A percentile compares a stretch with the other conserved stretches of the same genome.
Conservation (phyloP, 2,329 filamentous ascomycete genomes). For the Fusarium papillatum region DNA sequence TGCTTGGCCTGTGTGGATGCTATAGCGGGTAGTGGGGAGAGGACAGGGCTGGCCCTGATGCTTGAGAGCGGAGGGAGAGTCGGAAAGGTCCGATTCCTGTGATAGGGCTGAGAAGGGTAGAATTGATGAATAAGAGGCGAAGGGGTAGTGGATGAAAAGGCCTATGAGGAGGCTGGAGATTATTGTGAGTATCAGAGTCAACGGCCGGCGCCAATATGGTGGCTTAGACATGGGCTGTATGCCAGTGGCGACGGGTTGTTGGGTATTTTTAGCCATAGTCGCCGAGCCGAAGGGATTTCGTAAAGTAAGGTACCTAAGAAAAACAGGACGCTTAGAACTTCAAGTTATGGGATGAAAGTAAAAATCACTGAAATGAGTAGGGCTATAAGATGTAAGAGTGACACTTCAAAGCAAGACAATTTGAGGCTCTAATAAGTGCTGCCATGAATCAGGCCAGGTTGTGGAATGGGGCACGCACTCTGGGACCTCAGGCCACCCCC, state of each 20-base stretch:
- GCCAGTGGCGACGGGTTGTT: neutral
- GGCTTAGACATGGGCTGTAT: neutral
- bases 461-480: no score
- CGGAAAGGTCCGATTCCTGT: conserved; percentile 8
- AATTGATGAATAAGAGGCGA: conserved; percentile 5
- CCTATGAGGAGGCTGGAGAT: neutral
- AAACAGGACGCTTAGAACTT: neutral
- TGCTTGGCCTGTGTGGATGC: conserved; percentile 14
- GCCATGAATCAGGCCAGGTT: no score
- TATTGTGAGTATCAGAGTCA: neutral
- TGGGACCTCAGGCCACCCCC: no score
- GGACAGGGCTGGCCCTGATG: conserved; percentile 12
- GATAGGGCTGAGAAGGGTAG: conserved; percentile 4
- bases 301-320: neutral
- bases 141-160: conserved; percentile 1
- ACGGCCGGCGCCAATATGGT: neutral
- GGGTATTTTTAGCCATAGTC: neutral
- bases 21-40: conserved; percentile 15
- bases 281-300: neutral
- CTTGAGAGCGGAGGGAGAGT: conserved; percentile 4
- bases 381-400: conserved; percentile 4
- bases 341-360: neutral
- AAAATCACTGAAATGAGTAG: neutral
- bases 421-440: neutral
- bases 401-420: neutral